A percentile compares a stretch with the other conserved stretches of the same genome.
phyloP scores from a whole-genome alignment of 2,329 filamentous ascomycete genomes.

The Claviceps sp. region DNA sequence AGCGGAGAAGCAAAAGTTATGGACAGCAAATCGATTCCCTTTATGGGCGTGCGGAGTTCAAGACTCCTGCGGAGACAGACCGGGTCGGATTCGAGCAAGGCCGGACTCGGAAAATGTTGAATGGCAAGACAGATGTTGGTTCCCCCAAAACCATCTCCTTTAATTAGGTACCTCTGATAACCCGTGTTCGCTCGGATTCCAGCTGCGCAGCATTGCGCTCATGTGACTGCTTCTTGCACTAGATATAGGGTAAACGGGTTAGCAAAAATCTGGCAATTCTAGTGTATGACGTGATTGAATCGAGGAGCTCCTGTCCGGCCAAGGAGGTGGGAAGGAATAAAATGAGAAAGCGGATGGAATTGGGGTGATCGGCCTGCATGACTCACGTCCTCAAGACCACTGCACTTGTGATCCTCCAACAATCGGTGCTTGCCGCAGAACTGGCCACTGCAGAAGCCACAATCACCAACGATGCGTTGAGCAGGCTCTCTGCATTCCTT shows the following conservation, averaged over 20 bases:
- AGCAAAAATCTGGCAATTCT: not conserved
- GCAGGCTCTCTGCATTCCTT: slow-evolving; percentile 80
- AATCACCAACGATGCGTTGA: slow-evolving; percentile 91
- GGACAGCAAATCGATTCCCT: too few species aligned
- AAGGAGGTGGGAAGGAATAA: not conserved
- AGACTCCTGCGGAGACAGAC: not conserved
- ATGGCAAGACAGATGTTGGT: not conserved
- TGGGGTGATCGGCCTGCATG: not conserved
- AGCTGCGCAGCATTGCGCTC: slow-evolving; percentile 88
- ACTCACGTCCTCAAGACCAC: slow-evolving; percentile 74
- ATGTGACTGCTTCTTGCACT: slow-evolving; percentile 95
- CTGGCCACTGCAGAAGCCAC: slow-evolving; percentile 84
- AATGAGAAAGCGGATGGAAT: not conserved
- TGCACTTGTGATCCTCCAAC: slow-evolving; percentile 88
- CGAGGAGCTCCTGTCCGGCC: too few species aligned
- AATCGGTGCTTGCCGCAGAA: slow-evolving; percentile 93
- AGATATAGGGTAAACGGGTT: slow-evolving; percentile 2
- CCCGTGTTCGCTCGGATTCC: slow-evolving; percentile 82
- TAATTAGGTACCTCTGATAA: slow-evolving; percentile 74
- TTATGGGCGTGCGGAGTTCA: not conserved
- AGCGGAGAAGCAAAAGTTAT: not conserved
- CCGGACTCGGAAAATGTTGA: slow-evolving; percentile 1
- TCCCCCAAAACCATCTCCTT: not conserved
- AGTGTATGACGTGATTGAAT: too few species aligned
- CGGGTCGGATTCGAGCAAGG: not conserved